Evolutionary conservation across 306 rosid genomes (phyloP), one percentile per base, ranked within the genome.

Genomic region (Cucurbita moschata): DNA sequence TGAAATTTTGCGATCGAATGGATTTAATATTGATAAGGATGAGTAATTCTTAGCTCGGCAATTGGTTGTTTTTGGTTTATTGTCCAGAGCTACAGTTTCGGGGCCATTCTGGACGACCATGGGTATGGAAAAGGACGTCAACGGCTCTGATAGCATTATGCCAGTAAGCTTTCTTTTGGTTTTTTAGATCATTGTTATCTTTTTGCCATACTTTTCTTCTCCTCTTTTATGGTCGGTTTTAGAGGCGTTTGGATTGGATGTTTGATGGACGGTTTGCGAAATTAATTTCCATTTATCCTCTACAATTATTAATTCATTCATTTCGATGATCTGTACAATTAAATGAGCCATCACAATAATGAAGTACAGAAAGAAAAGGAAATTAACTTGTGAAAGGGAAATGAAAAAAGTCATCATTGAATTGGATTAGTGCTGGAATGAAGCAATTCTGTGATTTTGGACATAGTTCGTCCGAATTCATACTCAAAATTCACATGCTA

Each of bases 31-130:
- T 15, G 76, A 56, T 56, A 57, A 55, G 37, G 56, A 73, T 67
- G 56, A 46, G 73, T 49, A 49, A 46, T 58, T 58, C 39, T 23
- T 60, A 71, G 37, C 59, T 58, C 42, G 6, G 61, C n/a, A 19
- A 58, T 39, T 58, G 30, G 66, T 35, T 70, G 47, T 15, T 7
- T 49, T 5, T 60, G 57, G 50, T 30, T 76, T 79, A 60, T 73
- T 75, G 67, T 65, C 44, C 88, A 92, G 95, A 66, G 83, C 56
- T 71, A 75, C 78, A 39, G 66, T 19, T 53, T 55, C 71, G 40
- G 81, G 77, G 26, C 68, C 75, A 61, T 75, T 77, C 71, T 53
- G 23, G 77, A 74, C 73, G 60, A 68, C 71, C 62, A 51, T 18
- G 77, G 77, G 79, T 75, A 86, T 43, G 60, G 59, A 16, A 61